Base-by-base conservation (phyloP, 1,139 yeast genomes). In the Diutina neorugosa region DNA sequence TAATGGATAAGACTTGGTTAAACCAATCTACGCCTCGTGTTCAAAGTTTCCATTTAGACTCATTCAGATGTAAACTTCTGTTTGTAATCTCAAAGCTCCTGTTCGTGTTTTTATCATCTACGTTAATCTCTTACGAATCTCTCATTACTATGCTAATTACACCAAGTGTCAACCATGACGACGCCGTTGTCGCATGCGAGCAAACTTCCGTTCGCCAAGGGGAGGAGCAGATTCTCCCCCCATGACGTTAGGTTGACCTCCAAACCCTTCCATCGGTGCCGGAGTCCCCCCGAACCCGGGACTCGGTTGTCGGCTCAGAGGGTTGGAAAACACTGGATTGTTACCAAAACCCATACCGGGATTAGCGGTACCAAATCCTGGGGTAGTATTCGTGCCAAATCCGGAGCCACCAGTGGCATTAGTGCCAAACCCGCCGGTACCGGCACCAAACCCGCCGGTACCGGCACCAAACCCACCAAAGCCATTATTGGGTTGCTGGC, bases 211-310 rank as follows among this genome's bases (percentile, higher is more conserved):
- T n/a, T 25, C 19, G n/a, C 44, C 25, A 18, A 11, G 12, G 11
- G 50, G 50, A n/a, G 41, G 41, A 18, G 43, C 20, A 20, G n/a
- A n/a, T n/a, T n/a, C n/a, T 1, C 50, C 50, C 5, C 50, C 50
- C 12, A 46, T 14, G 8, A 46, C 50, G 18, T n/a, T 20, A 25
- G 50, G 23, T 19, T 20, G 23, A 19, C 48, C 48, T 11, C 50
- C 50, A 46, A 46, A 46, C 12, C 41, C 40, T 1, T 23, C 40
- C 27, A 23, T 34, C 12, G 50, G 50, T 4, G 21, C 41, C 7
- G 50, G 9, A 8, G 50, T 16, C 9, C 27, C 27, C n/a, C 50
- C 50, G 27, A 46, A 46, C n/a, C 37, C 50, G 11, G 50, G 50
- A 8, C 37, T 46, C n/a, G 27, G 40, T 14, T 46, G 50, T 4